Evolutionary conservation across 495 filamentous ascomycete species (phyloP).

Genomic region (Gamarada debralockiae): DNA sequence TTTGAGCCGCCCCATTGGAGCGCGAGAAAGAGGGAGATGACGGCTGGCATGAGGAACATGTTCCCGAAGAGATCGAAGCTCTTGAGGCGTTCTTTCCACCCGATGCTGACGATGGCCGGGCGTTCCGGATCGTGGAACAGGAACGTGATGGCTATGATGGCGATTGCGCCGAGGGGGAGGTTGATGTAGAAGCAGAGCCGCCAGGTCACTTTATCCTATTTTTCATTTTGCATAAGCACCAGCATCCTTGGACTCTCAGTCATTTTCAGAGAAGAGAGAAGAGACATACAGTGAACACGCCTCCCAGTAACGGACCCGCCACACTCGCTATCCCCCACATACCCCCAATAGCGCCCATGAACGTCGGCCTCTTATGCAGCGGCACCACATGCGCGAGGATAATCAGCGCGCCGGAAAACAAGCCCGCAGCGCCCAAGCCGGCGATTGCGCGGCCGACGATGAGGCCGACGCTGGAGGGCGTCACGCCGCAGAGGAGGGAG

Average conservation of each 20-base stretch:
- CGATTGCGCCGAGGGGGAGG: constrained; percentile 51
- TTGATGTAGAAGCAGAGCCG: constrained; percentile 34
- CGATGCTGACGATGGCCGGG: constrained; percentile 27
- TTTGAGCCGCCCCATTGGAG: constrained; percentile 84
- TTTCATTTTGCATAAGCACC: too few species aligned
- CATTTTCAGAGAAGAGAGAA: too few species aligned
- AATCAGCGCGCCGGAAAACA: constrained; percentile 78
- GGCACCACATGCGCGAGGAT: constrained; percentile 77
- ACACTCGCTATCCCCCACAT: constrained; percentile 62
- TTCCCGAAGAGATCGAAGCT: constrained; percentile 47
- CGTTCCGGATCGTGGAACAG: constrained; percentile 48
- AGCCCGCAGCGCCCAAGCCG: constrained; percentile 74
- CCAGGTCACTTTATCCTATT: constrained; percentile 27
- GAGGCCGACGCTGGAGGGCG: constrained; percentile 67
- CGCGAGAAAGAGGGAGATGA: constrained; percentile 72
- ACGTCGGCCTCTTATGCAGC: constrained; percentile 58
- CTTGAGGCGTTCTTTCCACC: constrained; percentile 19
- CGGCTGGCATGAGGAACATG: constrained; percentile 42
- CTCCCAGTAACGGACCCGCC: constrained; percentile 61
- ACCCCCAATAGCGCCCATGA: constrained; percentile 56
- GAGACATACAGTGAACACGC: constrained; percentile 51
- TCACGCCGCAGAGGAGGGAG: constrained; percentile 71
- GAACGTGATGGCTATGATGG: constrained; percentile 39
- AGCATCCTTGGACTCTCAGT: too few species aligned
- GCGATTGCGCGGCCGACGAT: constrained; percentile 85